phyloP scores from a whole-genome alignment of 192 early-diverging fungal genomes.

The Geranomyces michiganensis region DNA sequence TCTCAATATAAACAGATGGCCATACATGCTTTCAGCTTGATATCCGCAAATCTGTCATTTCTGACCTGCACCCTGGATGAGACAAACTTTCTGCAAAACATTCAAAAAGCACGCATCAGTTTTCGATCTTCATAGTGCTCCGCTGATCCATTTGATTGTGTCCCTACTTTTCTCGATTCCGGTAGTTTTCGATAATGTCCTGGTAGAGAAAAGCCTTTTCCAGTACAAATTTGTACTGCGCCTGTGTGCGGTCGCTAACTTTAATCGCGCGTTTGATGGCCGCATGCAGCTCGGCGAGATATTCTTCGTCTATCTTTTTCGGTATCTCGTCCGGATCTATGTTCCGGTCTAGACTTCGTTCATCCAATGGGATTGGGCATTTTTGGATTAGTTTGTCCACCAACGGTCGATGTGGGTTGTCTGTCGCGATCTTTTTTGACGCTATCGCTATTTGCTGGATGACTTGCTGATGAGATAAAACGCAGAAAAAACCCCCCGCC shows the following conservation, averaged over 20 bases:
- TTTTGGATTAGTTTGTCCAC: conserved; percentile 68
- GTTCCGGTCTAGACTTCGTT: conserved; percentile 24
- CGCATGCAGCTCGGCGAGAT: conserved; percentile 70
- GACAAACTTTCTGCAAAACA: conserved; percentile 32
- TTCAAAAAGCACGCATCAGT: neutral
- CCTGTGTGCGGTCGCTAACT: conserved; percentile 73
- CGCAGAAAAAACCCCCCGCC: neutral
- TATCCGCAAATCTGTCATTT: conserved; percentile 28
- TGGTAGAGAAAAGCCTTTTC: conserved; percentile 79
- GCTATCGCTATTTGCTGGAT: conserved; percentile 49
- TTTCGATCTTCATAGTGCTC: no score
- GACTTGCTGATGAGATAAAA: neutral
- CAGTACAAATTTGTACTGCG: conserved; percentile 78
- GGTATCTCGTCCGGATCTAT: conserved; percentile 23
- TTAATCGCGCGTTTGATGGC: conserved; percentile 71
- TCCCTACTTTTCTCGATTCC: conserved; percentile 63
- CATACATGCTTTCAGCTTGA: conserved; percentile 37
- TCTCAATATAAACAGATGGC: neutral
- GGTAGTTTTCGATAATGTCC: conserved; percentile 75
- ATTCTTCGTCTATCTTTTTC: conserved; percentile 57
- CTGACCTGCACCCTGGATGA: conserved; percentile 32
- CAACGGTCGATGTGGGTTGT: conserved; percentile 60
- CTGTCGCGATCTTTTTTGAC: conserved; percentile 33
- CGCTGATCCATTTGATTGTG: no score
- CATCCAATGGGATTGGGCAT: conserved; percentile 50